Evolutionary conservation across 495 filamentous ascomycete species (phyloP).

Genomic region (Xylaria scruposa): DNA sequence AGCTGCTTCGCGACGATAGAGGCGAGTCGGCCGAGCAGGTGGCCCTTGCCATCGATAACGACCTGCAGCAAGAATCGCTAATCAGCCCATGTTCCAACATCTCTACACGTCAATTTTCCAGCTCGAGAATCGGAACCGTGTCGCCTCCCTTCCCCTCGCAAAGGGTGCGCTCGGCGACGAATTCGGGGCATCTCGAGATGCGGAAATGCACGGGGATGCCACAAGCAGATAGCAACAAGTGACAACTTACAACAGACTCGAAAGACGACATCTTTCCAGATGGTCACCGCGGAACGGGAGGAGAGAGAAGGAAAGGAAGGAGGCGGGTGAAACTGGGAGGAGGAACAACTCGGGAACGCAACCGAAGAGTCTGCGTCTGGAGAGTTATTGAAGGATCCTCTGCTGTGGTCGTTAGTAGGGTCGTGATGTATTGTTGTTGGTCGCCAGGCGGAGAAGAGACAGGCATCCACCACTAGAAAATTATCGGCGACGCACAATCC

Average conservation of each 20-base stretch:
- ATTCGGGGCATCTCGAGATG: background rate
- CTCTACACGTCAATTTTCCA: background rate
- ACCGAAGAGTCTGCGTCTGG: conserved; percentile 39
- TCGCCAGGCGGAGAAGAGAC: conserved; percentile 38
- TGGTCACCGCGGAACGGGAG: conserved; percentile 40
- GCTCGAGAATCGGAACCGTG: conserved; percentile 17
- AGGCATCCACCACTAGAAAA: conserved; percentile 33
- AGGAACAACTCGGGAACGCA: conserved; percentile 44
- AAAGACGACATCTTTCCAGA: conserved; percentile 93
- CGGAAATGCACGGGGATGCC: background rate
- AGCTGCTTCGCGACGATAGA: conserved; percentile 99
- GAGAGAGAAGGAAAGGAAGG: conserved; percentile 43
- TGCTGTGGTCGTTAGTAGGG: conserved; percentile 45
- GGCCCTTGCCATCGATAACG: conserved; percentile 99
- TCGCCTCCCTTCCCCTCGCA: background rate
- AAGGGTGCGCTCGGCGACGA: background rate
- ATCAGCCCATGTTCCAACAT: conserved; percentile 18
- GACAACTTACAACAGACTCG: conserved; percentile 88
- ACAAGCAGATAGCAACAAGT: background rate
- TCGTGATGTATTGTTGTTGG: conserved; percentile 42
- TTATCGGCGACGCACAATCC: conserved; percentile 38
- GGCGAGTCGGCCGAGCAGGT: conserved; percentile 98
- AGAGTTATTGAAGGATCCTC: conserved; percentile 39
- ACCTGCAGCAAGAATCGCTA: conserved; percentile 61
- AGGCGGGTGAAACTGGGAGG: conserved; percentile 36